Evolutionary conservation across 257 asterid species (phyloP), one percentile per base, ranked within the genome.

Genomic region (Solanum stenotomum): DNA sequence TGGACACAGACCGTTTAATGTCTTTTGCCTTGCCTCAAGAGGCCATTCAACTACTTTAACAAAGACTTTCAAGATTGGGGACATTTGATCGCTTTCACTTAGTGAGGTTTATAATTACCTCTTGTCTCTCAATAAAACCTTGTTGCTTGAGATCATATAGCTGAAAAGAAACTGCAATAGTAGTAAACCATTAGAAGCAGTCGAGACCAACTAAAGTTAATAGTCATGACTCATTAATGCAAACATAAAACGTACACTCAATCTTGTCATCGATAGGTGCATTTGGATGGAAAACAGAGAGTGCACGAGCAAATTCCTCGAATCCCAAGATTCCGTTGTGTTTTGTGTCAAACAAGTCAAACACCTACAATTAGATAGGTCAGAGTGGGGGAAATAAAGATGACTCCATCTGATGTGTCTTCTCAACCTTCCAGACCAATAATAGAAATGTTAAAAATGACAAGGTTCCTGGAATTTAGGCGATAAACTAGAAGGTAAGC

Each of bases 111-210:
- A 85, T n/a, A 35, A 44, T 38, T 90, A 97, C 99, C 99, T 97
- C 99, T 93, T 97, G 99, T 91, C 99, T 94, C 90, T 97, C 99
- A 63, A 97, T 97, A 91, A 97, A 97, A 77, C 99, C 98, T 90
- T 96, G 99, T 90, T 96, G 99, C 92, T 97, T 97, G 94, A 96
- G 99, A 96, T 97, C 99, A 91, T 97, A 97, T 88, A 97, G 92
- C 87, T 97, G 99, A 89, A 97, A 97, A 63, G 98, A 97, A 94
- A 97, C 99, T 97, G 98, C 94, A 92, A n/a, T 25, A 33, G 52
- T 35, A 86, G 40, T 86, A 85, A 84, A 86, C 77, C 52, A 86
- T 83, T 61, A 79, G 56, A 46, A 76, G 34, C 20, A 78, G 22
- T 70, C 20, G 10, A 20, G 52, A 42, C 20, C 4, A 46, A 15